These are phyloP conservation scores for Rubroshorea leprosula DNA, from an alignment of 345 rosid genomes.

Conservation along the genomic window DNA sequence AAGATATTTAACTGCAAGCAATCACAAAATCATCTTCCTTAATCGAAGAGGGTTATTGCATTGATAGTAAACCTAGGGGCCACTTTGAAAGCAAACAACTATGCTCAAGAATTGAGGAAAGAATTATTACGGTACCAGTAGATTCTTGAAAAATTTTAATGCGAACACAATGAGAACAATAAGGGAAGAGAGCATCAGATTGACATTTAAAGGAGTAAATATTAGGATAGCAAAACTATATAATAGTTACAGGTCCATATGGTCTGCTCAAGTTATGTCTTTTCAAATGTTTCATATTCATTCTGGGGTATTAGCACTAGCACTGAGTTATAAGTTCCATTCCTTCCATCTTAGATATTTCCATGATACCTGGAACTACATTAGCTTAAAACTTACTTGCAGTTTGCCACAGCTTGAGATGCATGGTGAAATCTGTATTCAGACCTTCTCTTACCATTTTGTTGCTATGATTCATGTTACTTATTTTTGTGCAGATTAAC, in stretches of 20 bases:
- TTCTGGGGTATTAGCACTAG: too few relatives aligned
- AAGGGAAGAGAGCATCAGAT: neutral
- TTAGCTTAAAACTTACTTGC: neutral
- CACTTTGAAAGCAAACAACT: constrained; percentile 7
- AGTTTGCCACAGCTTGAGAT: neutral
- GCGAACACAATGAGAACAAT: neutral
- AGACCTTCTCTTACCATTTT: neutral
- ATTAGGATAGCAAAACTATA: neutral
- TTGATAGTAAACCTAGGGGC: constrained; percentile 1
- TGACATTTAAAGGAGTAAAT: neutral
- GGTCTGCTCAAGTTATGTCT: neutral
- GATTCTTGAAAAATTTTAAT: neutral
- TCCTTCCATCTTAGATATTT: neutral
- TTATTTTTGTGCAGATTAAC: neutral
- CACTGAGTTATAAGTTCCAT: neutral
- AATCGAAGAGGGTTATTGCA: too few relatives aligned
- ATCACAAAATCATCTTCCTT: too few relatives aligned
- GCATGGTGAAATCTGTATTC: neutral
- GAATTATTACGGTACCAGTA: constrained; percentile 2
- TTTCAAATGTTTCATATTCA: too few relatives aligned
- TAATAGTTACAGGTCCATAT: too few relatives aligned
- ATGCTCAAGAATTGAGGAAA: constrained; percentile 7
- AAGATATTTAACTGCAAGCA: neutral
- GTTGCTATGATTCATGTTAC: neutral
- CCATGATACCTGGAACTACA: neutral